Conservation (phyloP, 2,329 filamentous ascomycete species). For the Ascocoryne sarcoides region DNA sequence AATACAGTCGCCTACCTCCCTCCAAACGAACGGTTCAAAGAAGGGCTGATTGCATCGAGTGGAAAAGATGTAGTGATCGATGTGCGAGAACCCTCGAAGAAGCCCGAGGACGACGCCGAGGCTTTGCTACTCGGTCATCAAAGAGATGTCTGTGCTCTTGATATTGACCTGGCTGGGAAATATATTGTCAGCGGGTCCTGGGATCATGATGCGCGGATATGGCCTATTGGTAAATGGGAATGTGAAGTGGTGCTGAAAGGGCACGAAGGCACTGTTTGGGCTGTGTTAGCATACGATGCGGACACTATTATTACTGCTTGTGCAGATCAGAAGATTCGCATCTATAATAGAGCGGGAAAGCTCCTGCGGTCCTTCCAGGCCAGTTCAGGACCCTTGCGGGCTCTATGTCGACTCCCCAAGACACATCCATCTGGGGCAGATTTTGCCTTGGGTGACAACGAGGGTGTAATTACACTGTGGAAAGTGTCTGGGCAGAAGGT, state of each 20-base stretch:
- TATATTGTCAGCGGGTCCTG: slow-evolving; percentile 87
- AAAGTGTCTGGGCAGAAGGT: slow-evolving; percentile 69
- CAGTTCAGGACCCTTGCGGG: slow-evolving; percentile 76
- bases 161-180: slow-evolving; percentile 62
- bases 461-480: slow-evolving; percentile 82
- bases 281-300: slow-evolving; percentile 75
- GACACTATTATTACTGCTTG: slow-evolving; percentile 82
- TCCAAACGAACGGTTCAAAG: slow-evolving; percentile 54
- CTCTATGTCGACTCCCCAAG: slow-evolving; percentile 71
- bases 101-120: slow-evolving; percentile 68
- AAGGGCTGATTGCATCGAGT: slow-evolving; percentile 78
- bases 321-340: slow-evolving; percentile 80
- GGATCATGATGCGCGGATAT: slow-evolving; percentile 82
- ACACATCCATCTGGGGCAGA: slow-evolving; percentile 75
- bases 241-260: slow-evolving; percentile 61
- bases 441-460: slow-evolving; percentile 93
- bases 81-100: slow-evolving; percentile 62
- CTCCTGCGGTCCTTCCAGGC: slow-evolving; percentile 57
- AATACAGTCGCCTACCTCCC: slow-evolving; percentile 75
- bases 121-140: slow-evolving; percentile 78
- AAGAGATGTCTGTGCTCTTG: slow-evolving; percentile 80
- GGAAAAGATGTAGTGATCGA: slow-evolving; percentile 92
- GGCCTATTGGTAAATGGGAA: slow-evolving; percentile 82
- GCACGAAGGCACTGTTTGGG: slow-evolving; percentile 80
- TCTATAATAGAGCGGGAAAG: slow-evolving; percentile 62